Conservation (phyloP, 305 asterid genomes). For the Striga hermonthica region DNA sequence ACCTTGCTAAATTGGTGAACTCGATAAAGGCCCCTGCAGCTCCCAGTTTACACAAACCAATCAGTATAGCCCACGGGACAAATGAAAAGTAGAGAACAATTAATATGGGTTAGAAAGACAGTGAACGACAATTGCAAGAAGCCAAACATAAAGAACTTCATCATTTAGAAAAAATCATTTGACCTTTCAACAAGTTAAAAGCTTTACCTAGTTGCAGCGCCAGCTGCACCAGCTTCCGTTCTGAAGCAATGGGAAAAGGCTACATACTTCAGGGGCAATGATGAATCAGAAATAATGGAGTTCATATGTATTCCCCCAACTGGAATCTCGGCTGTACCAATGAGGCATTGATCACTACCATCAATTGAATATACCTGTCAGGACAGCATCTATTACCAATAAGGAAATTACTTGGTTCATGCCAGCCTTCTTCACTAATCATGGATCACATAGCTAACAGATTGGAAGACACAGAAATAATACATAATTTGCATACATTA, state of each 20-base stretch:
- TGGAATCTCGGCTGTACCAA: slow-evolving; percentile 97
- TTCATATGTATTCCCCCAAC: slow-evolving; percentile 98
- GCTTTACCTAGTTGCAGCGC: slow-evolving; percentile 76
- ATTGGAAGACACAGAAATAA: neutral
- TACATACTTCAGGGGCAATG: slow-evolving; percentile 82
- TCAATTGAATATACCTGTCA: slow-evolving; percentile 91
- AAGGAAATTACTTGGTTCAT: slow-evolving; percentile 16
- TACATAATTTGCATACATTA: slow-evolving; percentile 1
- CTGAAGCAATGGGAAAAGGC: slow-evolving; percentile 97
- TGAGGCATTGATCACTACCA: slow-evolving; percentile 90
- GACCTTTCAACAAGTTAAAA: slow-evolving; percentile 5
- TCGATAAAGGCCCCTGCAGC: slow-evolving; percentile 84
- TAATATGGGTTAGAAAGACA: neutral
- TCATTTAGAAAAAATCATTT: neutral
- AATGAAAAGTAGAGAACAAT: neutral
- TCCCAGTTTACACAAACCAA: slow-evolving; percentile 30
- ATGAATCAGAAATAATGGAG: slow-evolving; percentile 70
- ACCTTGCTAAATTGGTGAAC: slow-evolving; percentile 99
- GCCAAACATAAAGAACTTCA: neutral
- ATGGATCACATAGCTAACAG: slow-evolving; percentile 21
- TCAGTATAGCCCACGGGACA: slow-evolving; percentile 5
- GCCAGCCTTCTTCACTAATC: slow-evolving; percentile 2
- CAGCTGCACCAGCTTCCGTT: slow-evolving; percentile 99
- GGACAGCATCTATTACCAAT: slow-evolving; percentile 27
- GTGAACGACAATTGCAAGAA: neutral